phyloP scores from a whole-genome alignment of 2,329 filamentous ascomycete genomes.

The Dactylellina cionopaga region DNA sequence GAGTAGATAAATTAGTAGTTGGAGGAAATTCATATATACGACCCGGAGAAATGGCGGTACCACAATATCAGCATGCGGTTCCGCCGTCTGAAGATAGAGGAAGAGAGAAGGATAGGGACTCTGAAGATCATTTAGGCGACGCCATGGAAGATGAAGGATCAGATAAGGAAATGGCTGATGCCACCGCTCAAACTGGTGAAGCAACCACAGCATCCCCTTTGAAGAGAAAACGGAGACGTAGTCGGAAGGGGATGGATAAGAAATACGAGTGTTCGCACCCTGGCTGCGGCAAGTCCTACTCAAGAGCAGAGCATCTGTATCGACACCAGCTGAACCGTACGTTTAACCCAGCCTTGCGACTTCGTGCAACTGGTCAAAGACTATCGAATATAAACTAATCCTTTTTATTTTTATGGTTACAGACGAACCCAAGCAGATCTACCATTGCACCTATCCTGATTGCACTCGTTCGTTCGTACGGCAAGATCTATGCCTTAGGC shows the following conservation, averaged over 20 bases:
- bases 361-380: conserved; percentile 62
- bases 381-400: conserved; percentile 57
- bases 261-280: conserved; percentile 84
- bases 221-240: conserved; percentile 70
- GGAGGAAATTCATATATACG: conserved; percentile 14
- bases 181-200: conserved; percentile 28
- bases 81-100: conserved; percentile 45
- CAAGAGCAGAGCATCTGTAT: conserved; percentile 94
- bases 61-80: conserved; percentile 46
- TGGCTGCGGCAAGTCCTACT: conserved; percentile 95
- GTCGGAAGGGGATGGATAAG: conserved; percentile 81
- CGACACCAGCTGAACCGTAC: conserved; percentile 91
- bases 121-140: conserved; percentile 42
- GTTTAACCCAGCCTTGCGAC: conserved; percentile 55
- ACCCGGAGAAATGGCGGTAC: conserved; percentile 40
- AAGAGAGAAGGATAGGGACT: conserved; percentile 48
- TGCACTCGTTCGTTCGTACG: conserved; percentile 91
- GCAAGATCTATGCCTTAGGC: conserved; percentile 87
- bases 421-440: conserved; percentile 94
- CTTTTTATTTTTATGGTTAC: conserved; percentile 30
- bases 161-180: conserved; percentile 49
- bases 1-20: conserved; percentile 23
- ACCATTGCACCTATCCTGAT: conserved; percentile 89
- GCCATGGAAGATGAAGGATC: conserved; percentile 43
- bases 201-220: conserved; percentile 21